Base-by-base conservation (phyloP, 2,329 filamentous ascomycete genomes). In the Penicillium sp. region DNA sequence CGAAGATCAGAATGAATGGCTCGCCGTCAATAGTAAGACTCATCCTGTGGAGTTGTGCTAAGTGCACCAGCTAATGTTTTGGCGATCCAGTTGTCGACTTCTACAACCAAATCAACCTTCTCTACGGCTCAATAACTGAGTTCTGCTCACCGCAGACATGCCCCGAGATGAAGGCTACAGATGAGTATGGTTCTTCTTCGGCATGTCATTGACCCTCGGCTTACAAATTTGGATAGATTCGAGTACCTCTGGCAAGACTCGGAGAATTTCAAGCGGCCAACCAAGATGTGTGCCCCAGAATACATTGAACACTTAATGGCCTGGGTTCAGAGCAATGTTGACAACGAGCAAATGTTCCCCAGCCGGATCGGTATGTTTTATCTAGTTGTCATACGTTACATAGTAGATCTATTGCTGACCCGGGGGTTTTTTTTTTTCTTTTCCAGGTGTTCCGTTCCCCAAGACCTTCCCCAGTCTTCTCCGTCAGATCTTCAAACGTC, bases 91-190 rank as follows among this genome's bases (percentile, higher is more conserved):
- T 99, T 80, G 94, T 99, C 79, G 94, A 99, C 78, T 99, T 99
- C 78, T 99, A 99, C 85, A 99, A 99, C 80, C 94, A 99, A 78
- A 96, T 99, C 81, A 99, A 99, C 78, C 84, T 99, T 35, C 87
- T 99, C 57, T 99, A 99, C 74, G 95, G 95, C 57, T 94, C 94
- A 64, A 99, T 99, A 72, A 99, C 94, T 58, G 94, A 99, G 73
- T 99, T 99, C 78, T 99, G 94, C 81, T 97, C 94, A 26, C 93
- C 94, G 32, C 89, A 94, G 73, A 92, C 92, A 62, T 99, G 94
- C 74, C 94, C 94, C 0, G 94, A 97, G 79, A 99, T 99, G 94
- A 99, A 99, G 78, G 94, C 94, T n/a, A 99, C 94, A 10, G 95
- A 99, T 78, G 94, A 99, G 89, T 94, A 82, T 62, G 85, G 57